These are phyloP conservation scores for Gymnopus androsaceus DNA, from an alignment of 1,284 basidiomycete species.

Conservation along the genomic window DNA sequence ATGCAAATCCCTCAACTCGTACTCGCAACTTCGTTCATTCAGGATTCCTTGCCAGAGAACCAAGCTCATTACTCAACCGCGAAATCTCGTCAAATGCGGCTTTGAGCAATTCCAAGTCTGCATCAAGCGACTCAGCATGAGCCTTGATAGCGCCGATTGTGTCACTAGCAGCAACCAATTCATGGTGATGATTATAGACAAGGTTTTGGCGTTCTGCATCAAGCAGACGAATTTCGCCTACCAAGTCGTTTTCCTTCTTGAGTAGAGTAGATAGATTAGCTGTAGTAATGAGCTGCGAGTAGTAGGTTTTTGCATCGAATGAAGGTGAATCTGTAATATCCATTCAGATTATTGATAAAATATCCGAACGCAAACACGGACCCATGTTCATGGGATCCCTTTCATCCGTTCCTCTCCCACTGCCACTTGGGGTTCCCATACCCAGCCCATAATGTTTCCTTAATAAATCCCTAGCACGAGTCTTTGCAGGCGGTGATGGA, in stretches of 20 bases:
- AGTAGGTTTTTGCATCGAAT: conserved; percentile 81
- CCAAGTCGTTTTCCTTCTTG: conserved; percentile 76
- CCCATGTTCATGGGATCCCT: conserved; percentile 81
- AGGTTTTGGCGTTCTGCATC: conserved; percentile 88
- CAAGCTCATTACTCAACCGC: conserved; percentile 69
- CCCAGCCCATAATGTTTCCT: conserved; percentile 84
- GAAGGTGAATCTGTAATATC: conserved; percentile 66
- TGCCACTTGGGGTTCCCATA: conserved; percentile 55
- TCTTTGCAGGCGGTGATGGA: conserved; percentile 40
- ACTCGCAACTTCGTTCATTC: no score
- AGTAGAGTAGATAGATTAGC: conserved; percentile 70
- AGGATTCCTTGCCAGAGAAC: no score
- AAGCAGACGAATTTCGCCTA: conserved; percentile 84
- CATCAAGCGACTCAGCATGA: conserved; percentile 79
- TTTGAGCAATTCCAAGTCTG: conserved; percentile 77
- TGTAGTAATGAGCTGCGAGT: conserved; percentile 82
- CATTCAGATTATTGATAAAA: no score
- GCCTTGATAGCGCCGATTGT: conserved; percentile 88
- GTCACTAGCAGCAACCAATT: conserved; percentile 88
- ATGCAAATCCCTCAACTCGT: no score
- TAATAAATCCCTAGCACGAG: conserved; percentile 75
- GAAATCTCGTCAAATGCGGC: conserved; percentile 85
- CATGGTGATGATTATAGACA: conserved; percentile 94
- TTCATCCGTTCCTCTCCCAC: conserved; percentile 34
- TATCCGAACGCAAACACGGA: conserved; percentile 27